Base-by-base conservation (phyloP, 192 early-diverging fungal genomes). In the Linnemannia elongata region DNA sequence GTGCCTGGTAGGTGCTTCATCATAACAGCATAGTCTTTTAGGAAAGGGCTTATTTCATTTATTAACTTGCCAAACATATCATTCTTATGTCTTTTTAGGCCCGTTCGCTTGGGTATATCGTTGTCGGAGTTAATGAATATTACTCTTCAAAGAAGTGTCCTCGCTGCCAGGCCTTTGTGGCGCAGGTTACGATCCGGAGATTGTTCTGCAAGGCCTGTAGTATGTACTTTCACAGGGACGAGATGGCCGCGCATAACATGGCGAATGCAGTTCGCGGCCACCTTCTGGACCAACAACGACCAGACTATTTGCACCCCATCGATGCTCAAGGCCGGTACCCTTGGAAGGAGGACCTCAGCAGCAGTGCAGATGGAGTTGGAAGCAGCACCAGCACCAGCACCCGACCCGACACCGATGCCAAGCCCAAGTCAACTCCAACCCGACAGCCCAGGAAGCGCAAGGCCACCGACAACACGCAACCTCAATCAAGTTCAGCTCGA, bases 141-240 rank as follows among this genome's bases (percentile, higher is more conserved):
- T 73, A 73, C 30, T 42, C 72, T 1, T 74, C 73, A 2, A 38
- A 74, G 47, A 74, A 74, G 45, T 74, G 73, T 49, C 73, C 73
- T 10, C 2, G 13, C 4, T 74, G 73, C n/a, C 24, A 54, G n/a
- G 10, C 9, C 27, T 74, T 52, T 7, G 42, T 74, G 10, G 73
- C 39, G n/a, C 73, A 44, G 18, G 44, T 54, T 24, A 54, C 24
- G 4, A 10, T 74, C 27, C 7, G 73, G 9, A 13, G 73, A 30
- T 35, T 74, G 6, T 44, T 44, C 33, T 74, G 73, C n/a, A 6
- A 8, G n/a, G 0, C 18, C n/a, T 74, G 73, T 27, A 22, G 18
- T 33, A 54, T 27, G n/a, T 33, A 30, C 45, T 54, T 30, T 3
- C 73, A 74, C 45, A 38, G 73, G 27, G 73, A 74, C 33, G 12